Percentiles rank a stretch among this genome's conserved stretches.
These are phyloP conservation scores for Alternaria brassicae DNA, from an alignment of 2,329 filamentous ascomycete species.

Conservation along the genomic window DNA sequence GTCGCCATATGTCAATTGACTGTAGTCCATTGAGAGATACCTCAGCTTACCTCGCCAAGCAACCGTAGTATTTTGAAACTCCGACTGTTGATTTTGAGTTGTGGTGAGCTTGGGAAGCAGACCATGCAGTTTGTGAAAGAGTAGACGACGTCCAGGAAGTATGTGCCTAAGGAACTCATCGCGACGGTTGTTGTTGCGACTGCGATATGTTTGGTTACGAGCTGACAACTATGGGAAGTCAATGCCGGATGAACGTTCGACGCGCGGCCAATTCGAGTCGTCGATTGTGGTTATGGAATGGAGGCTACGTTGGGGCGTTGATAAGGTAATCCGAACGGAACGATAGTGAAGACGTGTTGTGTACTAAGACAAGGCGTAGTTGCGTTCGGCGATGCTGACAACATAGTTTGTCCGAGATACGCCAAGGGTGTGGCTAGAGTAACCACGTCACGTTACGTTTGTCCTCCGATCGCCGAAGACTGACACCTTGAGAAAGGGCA, in stretches of 20 bases:
- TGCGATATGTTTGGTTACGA: conserved; percentile 18
- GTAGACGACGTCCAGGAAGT: conserved; percentile 87
- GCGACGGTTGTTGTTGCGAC: conserved; percentile 14
- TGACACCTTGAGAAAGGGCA: too few relatives aligned
- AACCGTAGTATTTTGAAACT: conserved; percentile 96
- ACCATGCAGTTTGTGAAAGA: conserved; percentile 94
- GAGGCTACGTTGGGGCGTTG: background rate
- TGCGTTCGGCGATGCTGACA: conserved; percentile 31
- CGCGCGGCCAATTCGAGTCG: conserved; percentile 9
- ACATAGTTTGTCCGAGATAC: conserved; percentile 27
- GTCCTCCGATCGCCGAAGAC: too few relatives aligned
- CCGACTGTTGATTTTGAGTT: conserved; percentile 91
- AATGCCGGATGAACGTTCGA: conserved; percentile 13
- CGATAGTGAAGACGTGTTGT: conserved; percentile 20
- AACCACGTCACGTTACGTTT: background rate
- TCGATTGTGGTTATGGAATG: background rate
- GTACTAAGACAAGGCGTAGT: conserved; percentile 21
- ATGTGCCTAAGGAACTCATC: conserved; percentile 54
- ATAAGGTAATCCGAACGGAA: background rate
- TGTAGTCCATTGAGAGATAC: background rate
- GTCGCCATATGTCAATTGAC: conserved; percentile 7
- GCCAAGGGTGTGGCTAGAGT: conserved; percentile 31
- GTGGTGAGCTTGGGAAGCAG: conserved; percentile 93
- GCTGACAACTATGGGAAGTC: conserved; percentile 24
- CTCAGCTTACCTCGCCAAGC: conserved; percentile 78